Conservation (phyloP, 306 rosid genomes). For the Prunus davidiana region DNA sequence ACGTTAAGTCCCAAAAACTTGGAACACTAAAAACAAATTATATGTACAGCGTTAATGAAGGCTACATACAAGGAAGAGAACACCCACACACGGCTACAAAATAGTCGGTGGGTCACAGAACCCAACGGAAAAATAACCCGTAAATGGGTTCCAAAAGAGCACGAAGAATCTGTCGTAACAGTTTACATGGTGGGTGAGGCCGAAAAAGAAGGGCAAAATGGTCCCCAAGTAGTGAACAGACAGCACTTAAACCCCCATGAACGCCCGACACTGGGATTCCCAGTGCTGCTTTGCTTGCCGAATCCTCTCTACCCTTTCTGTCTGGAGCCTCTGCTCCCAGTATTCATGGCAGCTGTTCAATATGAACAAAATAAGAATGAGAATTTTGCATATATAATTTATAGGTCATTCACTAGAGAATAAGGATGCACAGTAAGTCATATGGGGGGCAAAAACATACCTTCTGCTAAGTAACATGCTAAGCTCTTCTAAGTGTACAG, state of each 20-base stretch:
- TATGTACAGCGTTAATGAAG: not conserved
- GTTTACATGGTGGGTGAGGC: too few species aligned
- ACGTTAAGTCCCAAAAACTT: not conserved
- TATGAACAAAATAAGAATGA: not conserved
- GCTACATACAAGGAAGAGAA: not conserved
- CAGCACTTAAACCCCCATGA: conserved; percentile 44
- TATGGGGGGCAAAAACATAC: conserved; percentile 30
- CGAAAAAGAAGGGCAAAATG: too few species aligned
- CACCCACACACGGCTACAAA: not conserved
- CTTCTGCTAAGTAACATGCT: conserved; percentile 54
- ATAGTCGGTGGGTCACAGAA: not conserved
- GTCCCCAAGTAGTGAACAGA: too few species aligned
- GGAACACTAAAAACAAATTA: not conserved
- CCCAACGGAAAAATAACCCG: not conserved
- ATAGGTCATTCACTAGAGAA: not conserved
- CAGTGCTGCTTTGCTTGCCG: conserved; percentile 78
- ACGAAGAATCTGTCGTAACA: too few species aligned
- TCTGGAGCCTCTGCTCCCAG: conserved; percentile 67
- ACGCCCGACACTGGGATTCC: conserved; percentile 59
- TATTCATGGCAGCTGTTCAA: conserved; percentile 60
- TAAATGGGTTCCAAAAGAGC: too few species aligned
- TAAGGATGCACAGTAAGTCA: not conserved
- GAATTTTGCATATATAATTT: not conserved
- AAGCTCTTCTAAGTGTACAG: conserved; percentile 76
- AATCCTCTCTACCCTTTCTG: conserved; percentile 73